phyloP scores from a whole-genome alignment of 306 rosid genomes.

The Mimosa bimucronata region DNA sequence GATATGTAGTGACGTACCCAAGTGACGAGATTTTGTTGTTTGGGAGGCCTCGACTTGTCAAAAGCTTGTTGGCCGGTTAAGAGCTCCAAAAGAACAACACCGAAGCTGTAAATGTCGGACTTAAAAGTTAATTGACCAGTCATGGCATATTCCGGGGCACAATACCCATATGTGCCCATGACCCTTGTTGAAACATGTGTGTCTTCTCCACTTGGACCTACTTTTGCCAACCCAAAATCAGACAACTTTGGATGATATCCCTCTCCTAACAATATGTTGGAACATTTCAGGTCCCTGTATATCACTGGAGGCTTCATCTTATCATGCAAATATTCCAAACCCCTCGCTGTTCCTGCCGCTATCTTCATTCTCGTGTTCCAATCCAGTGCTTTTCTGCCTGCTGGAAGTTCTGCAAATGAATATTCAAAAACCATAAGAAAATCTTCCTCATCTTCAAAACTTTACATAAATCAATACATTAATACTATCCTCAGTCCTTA shows the following conservation, averaged over 20 bases:
- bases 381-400: slow-evolving; percentile 57
- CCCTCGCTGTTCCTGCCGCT: slow-evolving; percentile 80
- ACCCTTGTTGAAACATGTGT: slow-evolving; percentile 79
- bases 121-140: slow-evolving; percentile 85
- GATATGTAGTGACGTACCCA: slow-evolving; percentile 59
- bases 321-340: slow-evolving; percentile 84
- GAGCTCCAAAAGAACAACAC: slow-evolving; percentile 94
- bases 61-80: slow-evolving; percentile 79
- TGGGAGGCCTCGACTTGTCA: slow-evolving; percentile 48
- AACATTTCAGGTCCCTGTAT: slow-evolving; percentile 84
- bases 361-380: slow-evolving; percentile 89
- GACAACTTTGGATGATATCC: slow-evolving; percentile 81
- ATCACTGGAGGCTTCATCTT: slow-evolving; percentile 72
- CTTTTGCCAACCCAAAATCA: slow-evolving; percentile 91
- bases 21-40: slow-evolving; percentile 73
- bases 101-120: slow-evolving; percentile 89
- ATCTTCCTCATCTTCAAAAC: neutral
- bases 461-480: no score
- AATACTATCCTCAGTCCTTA: no score
- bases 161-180: slow-evolving; percentile 89
- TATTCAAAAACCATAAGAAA: neutral
- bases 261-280: slow-evolving; percentile 82
- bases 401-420: slow-evolving; percentile 47
- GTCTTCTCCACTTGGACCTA: slow-evolving; percentile 74
- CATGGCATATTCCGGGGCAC: slow-evolving; percentile 87